Evolutionary conservation across 257 asterid genomes (phyloP).

Genomic region (Solanum rostratum): DNA sequence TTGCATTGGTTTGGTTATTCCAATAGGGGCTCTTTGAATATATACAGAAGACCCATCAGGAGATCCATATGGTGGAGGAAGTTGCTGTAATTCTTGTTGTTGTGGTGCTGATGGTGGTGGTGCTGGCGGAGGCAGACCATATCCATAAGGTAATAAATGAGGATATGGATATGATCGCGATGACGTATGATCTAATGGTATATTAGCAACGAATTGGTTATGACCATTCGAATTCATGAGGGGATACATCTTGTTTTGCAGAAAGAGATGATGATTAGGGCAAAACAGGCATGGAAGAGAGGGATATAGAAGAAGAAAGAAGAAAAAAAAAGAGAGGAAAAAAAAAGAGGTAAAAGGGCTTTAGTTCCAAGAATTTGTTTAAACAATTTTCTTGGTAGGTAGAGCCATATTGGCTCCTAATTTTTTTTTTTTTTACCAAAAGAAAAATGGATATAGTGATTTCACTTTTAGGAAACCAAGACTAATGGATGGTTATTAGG

Average conservation of each 20-base stretch:
- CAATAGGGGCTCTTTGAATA: slow-evolving; percentile 1
- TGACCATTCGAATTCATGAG: background rate
- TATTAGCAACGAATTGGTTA: background rate
- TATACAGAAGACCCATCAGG: background rate
- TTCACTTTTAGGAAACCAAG: background rate
- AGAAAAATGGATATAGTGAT: background rate
- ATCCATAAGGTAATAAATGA: background rate
- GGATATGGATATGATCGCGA: background rate
- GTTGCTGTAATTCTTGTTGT: background rate
- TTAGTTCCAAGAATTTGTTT: background rate
- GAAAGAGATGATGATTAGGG: background rate
- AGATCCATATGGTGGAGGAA: background rate
- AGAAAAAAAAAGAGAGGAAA: background rate
- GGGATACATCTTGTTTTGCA: background rate
- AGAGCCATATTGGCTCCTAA: background rate
- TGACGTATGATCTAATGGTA: background rate
- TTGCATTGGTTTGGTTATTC: background rate
- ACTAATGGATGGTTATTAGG: background rate
- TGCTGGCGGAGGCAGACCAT: background rate
- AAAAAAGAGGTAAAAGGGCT: background rate
- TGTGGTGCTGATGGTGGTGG: background rate
- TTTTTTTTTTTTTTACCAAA: background rate
- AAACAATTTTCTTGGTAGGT: background rate
- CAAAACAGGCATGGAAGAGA: background rate
- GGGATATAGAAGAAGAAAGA: background rate